phyloP scores from a whole-genome alignment of 78 protist genomes.

The Dictyostelium brefeldianum region DNA sequence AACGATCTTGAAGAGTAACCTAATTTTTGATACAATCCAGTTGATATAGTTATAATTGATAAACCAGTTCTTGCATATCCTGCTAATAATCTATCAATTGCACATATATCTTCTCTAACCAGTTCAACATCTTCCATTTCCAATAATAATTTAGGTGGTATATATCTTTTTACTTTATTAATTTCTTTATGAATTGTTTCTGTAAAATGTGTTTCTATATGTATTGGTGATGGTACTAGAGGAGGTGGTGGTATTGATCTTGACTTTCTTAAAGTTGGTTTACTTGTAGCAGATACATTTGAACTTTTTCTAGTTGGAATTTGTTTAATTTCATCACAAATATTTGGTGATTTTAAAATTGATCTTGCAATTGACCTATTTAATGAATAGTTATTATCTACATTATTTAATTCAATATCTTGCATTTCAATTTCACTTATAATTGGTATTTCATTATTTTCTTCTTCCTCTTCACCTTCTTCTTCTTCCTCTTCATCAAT shows the following conservation, averaged over 20 bases:
- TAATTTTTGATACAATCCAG: background rate
- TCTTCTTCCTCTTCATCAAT: background rate
- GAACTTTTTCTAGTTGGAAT: no score
- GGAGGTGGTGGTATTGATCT: background rate
- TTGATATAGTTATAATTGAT: background rate
- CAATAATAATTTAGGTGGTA: constrained; percentile 5
- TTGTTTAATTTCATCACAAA: no score
- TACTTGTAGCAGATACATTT: no score
- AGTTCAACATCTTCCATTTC: constrained; percentile 19
- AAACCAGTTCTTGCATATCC: constrained; percentile 46
- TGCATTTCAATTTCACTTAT: background rate
- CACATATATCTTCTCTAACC: constrained; percentile 28
- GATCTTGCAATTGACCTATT: background rate
- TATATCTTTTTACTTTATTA: background rate
- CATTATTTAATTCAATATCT: constrained; percentile 9
- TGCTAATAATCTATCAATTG: constrained; percentile 38
- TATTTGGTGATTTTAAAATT: background rate
- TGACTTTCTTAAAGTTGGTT: background rate
- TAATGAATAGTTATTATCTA: background rate
- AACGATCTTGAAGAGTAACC: background rate
- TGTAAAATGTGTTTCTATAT: background rate
- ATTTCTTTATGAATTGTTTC: background rate
- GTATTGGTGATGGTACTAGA: background rate
- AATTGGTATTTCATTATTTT: background rate
- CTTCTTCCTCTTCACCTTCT: background rate